phyloP scores from a whole-genome alignment of 2,329 filamentous ascomycete species.

The Hypoxylon sp. region DNA sequence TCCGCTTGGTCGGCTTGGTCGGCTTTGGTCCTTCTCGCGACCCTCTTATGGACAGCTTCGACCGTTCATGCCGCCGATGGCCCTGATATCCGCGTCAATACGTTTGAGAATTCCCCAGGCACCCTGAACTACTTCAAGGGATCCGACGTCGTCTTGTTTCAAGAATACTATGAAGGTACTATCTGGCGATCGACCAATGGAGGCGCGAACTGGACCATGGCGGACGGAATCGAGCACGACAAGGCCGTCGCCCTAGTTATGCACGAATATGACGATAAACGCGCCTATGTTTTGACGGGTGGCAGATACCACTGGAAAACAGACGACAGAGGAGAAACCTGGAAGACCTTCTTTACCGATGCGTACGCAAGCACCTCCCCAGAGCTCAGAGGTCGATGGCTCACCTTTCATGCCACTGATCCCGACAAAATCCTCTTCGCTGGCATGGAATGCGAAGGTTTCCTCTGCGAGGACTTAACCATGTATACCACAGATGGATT shows the following conservation, averaged over 20 bases:
- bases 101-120: conserved; percentile 73
- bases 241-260: conserved; percentile 73
- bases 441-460: conserved; percentile 74
- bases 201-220: conserved; percentile 78
- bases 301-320: conserved; percentile 83
- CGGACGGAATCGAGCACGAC: conserved; percentile 73
- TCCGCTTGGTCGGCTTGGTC: conserved; percentile 59
- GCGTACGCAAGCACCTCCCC: conserved; percentile 67
- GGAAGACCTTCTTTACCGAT: conserved; percentile 78
- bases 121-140: conserved; percentile 92
- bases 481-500: conserved; percentile 91
- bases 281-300: conserved; percentile 83
- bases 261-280: conserved; percentile 81
- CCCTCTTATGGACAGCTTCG: conserved; percentile 44
- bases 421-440: conserved; percentile 88
- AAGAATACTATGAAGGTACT: conserved; percentile 71
- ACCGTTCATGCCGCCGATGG: conserved; percentile 67
- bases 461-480: conserved; percentile 72
- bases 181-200: conserved; percentile 85
- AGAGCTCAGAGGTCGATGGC: conserved; percentile 56
- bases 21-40: conserved; percentile 52
- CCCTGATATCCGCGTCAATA: conserved; percentile 74
- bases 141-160: conserved; percentile 82
- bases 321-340: conserved; percentile 82
- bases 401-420: conserved; percentile 87